Conservation (phyloP, 257 asterid species). For the Mitragyna speciosa region DNA sequence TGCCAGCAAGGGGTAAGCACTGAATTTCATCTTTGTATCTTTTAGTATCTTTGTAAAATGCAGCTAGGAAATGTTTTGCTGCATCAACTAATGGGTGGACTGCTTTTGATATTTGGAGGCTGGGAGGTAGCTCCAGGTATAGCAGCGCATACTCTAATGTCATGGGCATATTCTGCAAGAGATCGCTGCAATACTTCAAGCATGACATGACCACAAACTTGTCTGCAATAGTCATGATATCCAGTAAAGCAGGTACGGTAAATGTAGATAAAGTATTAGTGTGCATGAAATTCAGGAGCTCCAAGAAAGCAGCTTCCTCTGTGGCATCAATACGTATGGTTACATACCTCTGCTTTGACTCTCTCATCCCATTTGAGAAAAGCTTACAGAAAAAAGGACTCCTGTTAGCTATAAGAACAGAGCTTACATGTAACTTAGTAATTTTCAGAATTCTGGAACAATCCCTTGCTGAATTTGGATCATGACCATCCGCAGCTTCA, state of each 20-base stretch:
- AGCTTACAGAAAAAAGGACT: conserved; percentile 11
- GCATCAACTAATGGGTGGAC: conserved; percentile 4
- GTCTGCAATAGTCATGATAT: conserved; percentile 6
- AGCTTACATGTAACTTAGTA: background rate
- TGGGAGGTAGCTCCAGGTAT: conserved; percentile 4
- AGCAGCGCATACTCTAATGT: background rate
- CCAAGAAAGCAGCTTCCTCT: conserved; percentile 13
- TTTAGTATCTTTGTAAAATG: conserved; percentile 10
- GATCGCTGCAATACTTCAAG: background rate
- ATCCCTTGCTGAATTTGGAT: background rate
- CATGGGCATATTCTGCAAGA: conserved; percentile 4
- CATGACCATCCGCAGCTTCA: conserved; percentile 2
- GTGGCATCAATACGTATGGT: conserved; percentile 4
- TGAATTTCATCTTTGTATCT: background rate
- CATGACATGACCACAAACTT: conserved; percentile 8
- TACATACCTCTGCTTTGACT: background rate
- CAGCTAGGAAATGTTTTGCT: conserved; percentile 6
- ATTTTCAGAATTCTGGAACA: background rate
- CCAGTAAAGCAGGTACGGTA: background rate
- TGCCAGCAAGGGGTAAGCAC: conserved; percentile 3
- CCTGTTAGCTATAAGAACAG: background rate
- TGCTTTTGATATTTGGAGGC: background rate
- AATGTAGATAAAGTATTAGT: background rate
- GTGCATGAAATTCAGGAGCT: conserved; percentile 12
- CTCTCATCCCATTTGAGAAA: conserved; percentile 14